Evolutionary conservation across 78 protist species (phyloP).

Genomic region (Ministeria vibrans): DNA sequence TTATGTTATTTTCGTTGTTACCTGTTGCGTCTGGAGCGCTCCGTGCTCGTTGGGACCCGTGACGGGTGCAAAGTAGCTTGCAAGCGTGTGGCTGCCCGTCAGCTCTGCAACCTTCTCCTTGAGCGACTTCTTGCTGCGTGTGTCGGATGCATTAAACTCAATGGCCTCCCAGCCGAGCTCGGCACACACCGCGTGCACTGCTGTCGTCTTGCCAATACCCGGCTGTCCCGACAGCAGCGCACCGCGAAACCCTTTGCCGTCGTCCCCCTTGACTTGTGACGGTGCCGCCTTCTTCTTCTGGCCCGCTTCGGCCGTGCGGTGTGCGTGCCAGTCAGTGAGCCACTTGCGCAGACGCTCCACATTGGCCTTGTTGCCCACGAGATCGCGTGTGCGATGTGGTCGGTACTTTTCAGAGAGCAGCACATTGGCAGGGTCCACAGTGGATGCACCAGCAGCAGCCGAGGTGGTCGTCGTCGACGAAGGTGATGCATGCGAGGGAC

Average conservation of each 20-base stretch:
- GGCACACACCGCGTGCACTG: slow-evolving; percentile 54
- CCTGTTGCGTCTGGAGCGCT: background rate
- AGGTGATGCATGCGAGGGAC: background rate
- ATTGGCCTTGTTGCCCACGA: slow-evolving; percentile 65
- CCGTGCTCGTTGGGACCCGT: background rate
- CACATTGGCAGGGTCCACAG: background rate
- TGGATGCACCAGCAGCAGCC: background rate
- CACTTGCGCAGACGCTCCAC: slow-evolving; percentile 35
- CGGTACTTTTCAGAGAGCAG: slow-evolving; percentile 38
- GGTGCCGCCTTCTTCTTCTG: background rate
- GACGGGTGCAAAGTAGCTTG: background rate
- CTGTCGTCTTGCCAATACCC: slow-evolving; percentile 92
- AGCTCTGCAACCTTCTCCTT: background rate
- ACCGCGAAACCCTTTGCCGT: slow-evolving; percentile 24
- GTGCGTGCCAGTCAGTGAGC: slow-evolving; percentile 50
- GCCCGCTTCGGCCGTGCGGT: background rate
- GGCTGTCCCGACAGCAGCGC: slow-evolving; percentile 81
- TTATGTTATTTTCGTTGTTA: background rate
- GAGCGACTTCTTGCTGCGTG: slow-evolving; percentile 67
- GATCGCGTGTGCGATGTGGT: slow-evolving; percentile 44
- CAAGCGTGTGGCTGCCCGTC: background rate
- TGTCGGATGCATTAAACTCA: slow-evolving; percentile 93
- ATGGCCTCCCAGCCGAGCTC: slow-evolving; percentile 62
- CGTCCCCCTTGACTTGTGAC: background rate
- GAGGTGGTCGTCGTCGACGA: background rate